These are phyloP conservation scores for Cornus kousa DNA, from an alignment of 148 eudicot genomes.

Conservation along the genomic window DNA sequence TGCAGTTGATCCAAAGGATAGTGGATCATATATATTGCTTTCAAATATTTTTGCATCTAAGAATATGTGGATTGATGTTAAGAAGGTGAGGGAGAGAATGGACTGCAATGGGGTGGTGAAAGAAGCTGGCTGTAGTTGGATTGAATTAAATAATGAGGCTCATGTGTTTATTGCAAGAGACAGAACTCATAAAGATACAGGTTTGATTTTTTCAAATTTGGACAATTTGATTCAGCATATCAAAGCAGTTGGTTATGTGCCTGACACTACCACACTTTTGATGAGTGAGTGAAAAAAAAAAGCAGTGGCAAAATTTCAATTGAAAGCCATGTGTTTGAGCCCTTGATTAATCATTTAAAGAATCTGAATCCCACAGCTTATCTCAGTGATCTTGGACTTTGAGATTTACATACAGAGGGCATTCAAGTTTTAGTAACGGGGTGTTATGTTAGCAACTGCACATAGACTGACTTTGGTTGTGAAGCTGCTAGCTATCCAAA, in stretches of 20 bases:
- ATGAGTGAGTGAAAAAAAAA: constrained; percentile 15
- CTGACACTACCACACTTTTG: constrained; percentile 17
- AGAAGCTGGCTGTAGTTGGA: constrained; percentile 71
- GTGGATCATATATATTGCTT: constrained; percentile 62
- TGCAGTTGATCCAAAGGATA: constrained; percentile 47
- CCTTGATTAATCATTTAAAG: background rate
- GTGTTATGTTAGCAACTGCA: background rate
- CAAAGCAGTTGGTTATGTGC: constrained; percentile 27
- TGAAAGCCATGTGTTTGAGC: background rate
- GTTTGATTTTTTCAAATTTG: constrained; percentile 34
- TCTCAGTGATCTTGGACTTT: background rate
- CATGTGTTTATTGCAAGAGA: constrained; percentile 58
- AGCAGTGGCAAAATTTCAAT: background rate
- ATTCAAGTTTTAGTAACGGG: background rate
- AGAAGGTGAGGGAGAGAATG: constrained; percentile 55
- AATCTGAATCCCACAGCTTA: background rate
- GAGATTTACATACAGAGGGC: background rate
- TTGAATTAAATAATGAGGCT: constrained; percentile 44
- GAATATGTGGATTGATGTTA: constrained; percentile 61
- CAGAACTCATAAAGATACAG: constrained; percentile 32
- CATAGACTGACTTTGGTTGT: background rate
- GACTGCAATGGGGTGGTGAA: constrained; percentile 52
- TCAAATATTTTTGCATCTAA: constrained; percentile 62
- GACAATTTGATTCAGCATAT: constrained; percentile 39
- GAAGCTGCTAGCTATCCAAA: background rate